Conservation (phyloP, 306 rosid species). For the Crotalaria pallida region DNA sequence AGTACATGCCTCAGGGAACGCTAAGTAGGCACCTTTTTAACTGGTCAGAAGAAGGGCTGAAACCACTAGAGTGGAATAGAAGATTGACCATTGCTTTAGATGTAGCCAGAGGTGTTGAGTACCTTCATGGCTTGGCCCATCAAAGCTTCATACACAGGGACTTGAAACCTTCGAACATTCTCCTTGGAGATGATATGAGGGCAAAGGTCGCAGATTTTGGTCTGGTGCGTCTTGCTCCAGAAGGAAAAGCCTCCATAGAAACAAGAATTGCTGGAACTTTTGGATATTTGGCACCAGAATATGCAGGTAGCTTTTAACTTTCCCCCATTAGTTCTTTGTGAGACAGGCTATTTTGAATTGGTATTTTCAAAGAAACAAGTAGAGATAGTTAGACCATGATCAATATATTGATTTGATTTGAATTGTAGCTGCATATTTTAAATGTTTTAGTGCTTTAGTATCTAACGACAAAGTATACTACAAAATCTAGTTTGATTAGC, state of each 20-base stretch:
- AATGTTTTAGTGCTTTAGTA: not conserved
- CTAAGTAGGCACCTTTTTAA: slow-evolving; percentile 70
- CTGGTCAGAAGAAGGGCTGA: slow-evolving; percentile 80
- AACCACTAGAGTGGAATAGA: slow-evolving; percentile 72
- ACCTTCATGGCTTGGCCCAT: slow-evolving; percentile 90
- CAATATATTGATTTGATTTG: not conserved
- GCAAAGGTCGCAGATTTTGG: slow-evolving; percentile 93
- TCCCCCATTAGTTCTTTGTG: not conserved
- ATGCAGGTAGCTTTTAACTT: slow-evolving; percentile 58
- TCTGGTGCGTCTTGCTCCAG: slow-evolving; percentile 91
- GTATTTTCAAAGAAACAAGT: not conserved
- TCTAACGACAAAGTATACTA: not conserved
- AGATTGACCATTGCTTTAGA: slow-evolving; percentile 76
- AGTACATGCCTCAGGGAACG: slow-evolving; percentile 95
- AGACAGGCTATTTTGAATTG: not conserved
- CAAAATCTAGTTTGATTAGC: not conserved
- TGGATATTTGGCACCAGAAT: slow-evolving; percentile 91
- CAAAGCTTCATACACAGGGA: slow-evolving; percentile 92
- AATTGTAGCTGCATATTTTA: not conserved
- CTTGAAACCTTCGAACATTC: slow-evolving; percentile 90
- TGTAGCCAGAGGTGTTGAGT: slow-evolving; percentile 92
- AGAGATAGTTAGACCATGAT: not conserved
- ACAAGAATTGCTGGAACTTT: slow-evolving; percentile 91
- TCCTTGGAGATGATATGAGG: slow-evolving; percentile 95
- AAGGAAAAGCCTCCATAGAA: slow-evolving; percentile 86